phyloP scores from a whole-genome alignment of 306 rosid genomes.

The Oemleria cerasiformis region DNA sequence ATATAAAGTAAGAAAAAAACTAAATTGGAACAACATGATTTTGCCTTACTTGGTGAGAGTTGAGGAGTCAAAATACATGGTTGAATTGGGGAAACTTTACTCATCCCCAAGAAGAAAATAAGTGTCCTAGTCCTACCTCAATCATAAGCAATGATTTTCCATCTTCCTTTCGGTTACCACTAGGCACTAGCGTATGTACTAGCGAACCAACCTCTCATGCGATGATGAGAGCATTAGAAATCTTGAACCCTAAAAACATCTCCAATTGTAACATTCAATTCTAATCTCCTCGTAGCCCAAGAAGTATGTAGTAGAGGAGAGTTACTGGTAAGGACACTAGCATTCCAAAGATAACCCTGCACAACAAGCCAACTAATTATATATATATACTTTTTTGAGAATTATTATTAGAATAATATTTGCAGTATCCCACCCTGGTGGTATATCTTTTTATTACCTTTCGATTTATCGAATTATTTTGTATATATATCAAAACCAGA shows the following conservation, averaged over 20 bases:
- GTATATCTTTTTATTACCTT: too few relatives aligned
- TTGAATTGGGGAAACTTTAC: constrained; percentile 21
- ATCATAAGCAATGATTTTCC: constrained; percentile 34
- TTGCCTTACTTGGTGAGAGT: not conserved
- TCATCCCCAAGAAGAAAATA: constrained; percentile 32
- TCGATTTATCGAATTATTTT: too few relatives aligned
- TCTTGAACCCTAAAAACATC: not conserved
- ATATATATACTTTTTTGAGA: too few relatives aligned
- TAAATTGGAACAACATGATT: not conserved
- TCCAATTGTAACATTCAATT: not conserved
- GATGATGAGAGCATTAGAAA: not conserved
- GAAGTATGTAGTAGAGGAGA: constrained; percentile 52
- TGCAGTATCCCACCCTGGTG: too few relatives aligned
- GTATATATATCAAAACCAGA: too few relatives aligned
- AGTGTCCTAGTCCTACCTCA: constrained; percentile 32
- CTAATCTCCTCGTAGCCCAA: constrained; percentile 21
- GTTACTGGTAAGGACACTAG: constrained; percentile 60
- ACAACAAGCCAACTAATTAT: not conserved
- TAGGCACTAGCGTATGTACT: constrained; percentile 40
- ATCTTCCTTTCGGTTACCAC: constrained; percentile 53
- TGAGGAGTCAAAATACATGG: constrained; percentile 7
- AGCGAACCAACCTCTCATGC: not conserved
- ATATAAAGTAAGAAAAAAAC: not conserved
- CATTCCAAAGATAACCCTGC: constrained; percentile 84
- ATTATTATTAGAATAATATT: too few relatives aligned